Base-by-base conservation (phyloP, 495 filamentous ascomycete species). In the Xylaria curta region DNA sequence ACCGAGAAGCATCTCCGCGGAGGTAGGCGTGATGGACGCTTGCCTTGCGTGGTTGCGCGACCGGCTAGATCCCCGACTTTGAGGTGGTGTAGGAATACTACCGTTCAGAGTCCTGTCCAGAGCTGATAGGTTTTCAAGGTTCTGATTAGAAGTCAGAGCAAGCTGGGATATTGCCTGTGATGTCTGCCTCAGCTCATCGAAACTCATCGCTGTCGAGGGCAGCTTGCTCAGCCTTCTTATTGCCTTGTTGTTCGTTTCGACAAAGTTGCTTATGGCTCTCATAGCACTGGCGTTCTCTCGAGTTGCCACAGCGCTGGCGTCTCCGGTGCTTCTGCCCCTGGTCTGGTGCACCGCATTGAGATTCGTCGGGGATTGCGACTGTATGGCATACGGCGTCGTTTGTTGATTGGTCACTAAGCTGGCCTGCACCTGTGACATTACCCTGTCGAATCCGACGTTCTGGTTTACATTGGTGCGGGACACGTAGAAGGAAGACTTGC, bases 171-270 rank as follows among this genome's bases (percentile, higher is more conserved):
- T 71, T 51, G 49, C 68, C 10, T 68, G 54, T 4, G 67, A 71
- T 4, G 70, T 51, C n/a, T 44, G 70, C 47, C 71, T 73, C 47
- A 83, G 59, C 33, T 83, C 80, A 38, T 82, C 82, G 60, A 83
- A 81, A 1, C 72, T 77, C 73, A 81, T 65, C 31, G 74, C 74
- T 46, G 75, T 71, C 4, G 79, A 67, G 13, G 82, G 80, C 68
- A 82, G 69, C 60, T 77, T 81, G 78, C 82, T 85, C 44, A 87
- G 78, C 36, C 84, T 76, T 8, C 84, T 78, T 60, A 87, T 85
- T 3, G 80, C 78, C 12, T 82, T 81, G 76, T 77, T 80, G 72
- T 86, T 86, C n/a, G 79, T 76, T 58, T 82, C 78, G 40, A 86
- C 81, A 69, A 87, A 87, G 54, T 44, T 80, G 12, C 80, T 83